Evolutionary conservation across 176 grass and related monocot species (phyloP), one percentile per base, ranked within the genome.

Genomic region (Eleusine coracana): DNA sequence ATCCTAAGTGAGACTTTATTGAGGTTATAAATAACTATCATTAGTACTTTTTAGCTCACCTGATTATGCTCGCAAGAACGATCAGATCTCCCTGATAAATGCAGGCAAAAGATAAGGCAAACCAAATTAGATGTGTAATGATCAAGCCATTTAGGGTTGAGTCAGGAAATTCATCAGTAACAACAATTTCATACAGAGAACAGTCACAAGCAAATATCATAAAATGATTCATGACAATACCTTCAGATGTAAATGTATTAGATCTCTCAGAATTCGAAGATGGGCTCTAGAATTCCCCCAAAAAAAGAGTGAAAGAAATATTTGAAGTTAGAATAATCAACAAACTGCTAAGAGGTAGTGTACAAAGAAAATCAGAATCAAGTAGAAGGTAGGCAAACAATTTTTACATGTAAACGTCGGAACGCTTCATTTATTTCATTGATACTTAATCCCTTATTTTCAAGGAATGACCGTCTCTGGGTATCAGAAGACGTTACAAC

Each of bases 381-480:
- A 80, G 5, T 31, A 42, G 21, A 60, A 25, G 14, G 8, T 51
- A 61, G 25, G 7, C 0, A 23, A 34, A 7, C 18, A 86, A 61
- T 46, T 65, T 79, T 72, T 68, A 90, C 91, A 18, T 84, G 82
- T n/a, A 93, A 64, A 80, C 91, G 83, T 5, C 42, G 63, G 86
- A 93, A 93, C 0, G 88, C 88, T 80, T 90, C 91, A 50, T 93
- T 70, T 7, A 93, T 93, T 86, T 90, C 91, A 55, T 86, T 85
- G 31, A 90, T 1, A 28, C 85, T 90, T 1, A 93, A 86, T 52
- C 91, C 88, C 54, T 93, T 93, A 54, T 90, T 90, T 78, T 86
- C 91, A 64, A 93, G 85, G 83, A 93, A 93, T n/a, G 85, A 85
- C 41, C 85, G 91, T 59, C 88, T 90, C 70, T 88, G 78, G 10